These are phyloP conservation scores for Penicillium angulare DNA, from an alignment of 495 filamentous ascomycete species.

Conservation along the genomic window DNA sequence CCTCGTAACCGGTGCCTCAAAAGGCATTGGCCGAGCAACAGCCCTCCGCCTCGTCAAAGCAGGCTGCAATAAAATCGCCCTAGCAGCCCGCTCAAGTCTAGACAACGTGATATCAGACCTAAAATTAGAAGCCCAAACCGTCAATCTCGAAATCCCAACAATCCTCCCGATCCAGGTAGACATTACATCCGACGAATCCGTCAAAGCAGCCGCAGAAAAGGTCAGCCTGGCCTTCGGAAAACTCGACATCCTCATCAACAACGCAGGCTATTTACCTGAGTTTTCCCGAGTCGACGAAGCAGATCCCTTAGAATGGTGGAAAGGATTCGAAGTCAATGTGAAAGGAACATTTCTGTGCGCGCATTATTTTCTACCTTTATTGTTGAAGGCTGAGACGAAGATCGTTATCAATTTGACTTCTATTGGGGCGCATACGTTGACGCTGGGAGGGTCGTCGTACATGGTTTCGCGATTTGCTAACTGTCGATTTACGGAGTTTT, in stretches of 20 bases:
- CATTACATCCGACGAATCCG: slow-evolving; percentile 35
- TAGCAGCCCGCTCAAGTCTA: slow-evolving; percentile 46
- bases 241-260: slow-evolving; percentile 56
- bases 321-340: slow-evolving; percentile 43
- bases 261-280: slow-evolving; percentile 45
- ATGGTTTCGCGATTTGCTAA: slow-evolving; percentile 47
- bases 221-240: slow-evolving; percentile 28
- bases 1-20: slow-evolving; percentile 51
- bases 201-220: slow-evolving; percentile 28
- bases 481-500: slow-evolving; percentile 47
- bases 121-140: slow-evolving; percentile 31
- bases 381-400: slow-evolving; percentile 44
- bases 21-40: slow-evolving; percentile 46
- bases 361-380: slow-evolving; percentile 45
- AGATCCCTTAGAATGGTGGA: slow-evolving; percentile 48
- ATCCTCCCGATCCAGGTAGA: slow-evolving; percentile 44
- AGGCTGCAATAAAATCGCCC: slow-evolving; percentile 42
- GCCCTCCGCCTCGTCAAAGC: slow-evolving; percentile 45
- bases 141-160: slow-evolving; percentile 33
- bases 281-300: slow-evolving; percentile 37
- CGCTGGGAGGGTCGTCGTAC: slow-evolving; percentile 38
- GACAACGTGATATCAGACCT: slow-evolving; percentile 33
- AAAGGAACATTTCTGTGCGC: slow-evolving; percentile 44
- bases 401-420: slow-evolving; percentile 48
- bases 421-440: slow-evolving; percentile 36